These are phyloP conservation scores for Neurospora discreta DNA, from an alignment of 495 filamentous ascomycete species.

Conservation along the genomic window DNA sequence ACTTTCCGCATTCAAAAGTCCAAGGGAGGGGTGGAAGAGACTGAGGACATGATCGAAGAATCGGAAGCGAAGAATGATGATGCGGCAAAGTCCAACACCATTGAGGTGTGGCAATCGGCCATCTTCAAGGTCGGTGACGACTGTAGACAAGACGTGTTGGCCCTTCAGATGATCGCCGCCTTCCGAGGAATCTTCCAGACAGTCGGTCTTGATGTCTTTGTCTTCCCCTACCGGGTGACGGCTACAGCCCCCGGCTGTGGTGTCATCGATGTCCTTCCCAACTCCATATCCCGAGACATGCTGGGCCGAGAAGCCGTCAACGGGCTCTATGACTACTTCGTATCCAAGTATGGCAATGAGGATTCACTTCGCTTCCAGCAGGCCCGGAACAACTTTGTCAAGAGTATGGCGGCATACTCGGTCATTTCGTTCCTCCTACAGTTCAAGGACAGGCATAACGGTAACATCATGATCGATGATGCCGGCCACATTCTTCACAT, in stretches of 20 bases:
- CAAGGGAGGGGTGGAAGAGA: slow-evolving; percentile 36
- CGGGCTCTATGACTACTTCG: slow-evolving; percentile 94
- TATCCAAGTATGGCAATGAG: slow-evolving; percentile 92
- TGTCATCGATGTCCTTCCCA: slow-evolving; percentile 94
- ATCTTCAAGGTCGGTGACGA: slow-evolving; percentile 99
- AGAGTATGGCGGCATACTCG: slow-evolving; percentile 99
- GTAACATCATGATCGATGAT: slow-evolving; percentile 99
- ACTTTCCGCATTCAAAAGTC: slow-evolving; percentile 92
- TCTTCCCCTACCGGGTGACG: slow-evolving; percentile 94
- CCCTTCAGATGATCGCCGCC: slow-evolving; percentile 92
- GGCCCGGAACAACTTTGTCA: slow-evolving; percentile 93
- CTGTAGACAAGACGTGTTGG: slow-evolving; percentile 92
- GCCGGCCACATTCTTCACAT: slow-evolving; percentile 97
- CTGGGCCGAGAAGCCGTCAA: slow-evolving; percentile 95
- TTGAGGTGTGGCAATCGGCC: slow-evolving; percentile 95
- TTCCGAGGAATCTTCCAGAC: slow-evolving; percentile 93
- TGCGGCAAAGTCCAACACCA: slow-evolving; percentile 37
- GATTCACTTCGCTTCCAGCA: slow-evolving; percentile 91
- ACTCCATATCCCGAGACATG: slow-evolving; percentile 98
- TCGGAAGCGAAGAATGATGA: slow-evolving; percentile 23
- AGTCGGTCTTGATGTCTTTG: slow-evolving; percentile 90
- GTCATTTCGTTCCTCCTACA: slow-evolving; percentile 93
- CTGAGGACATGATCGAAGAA: slow-evolving; percentile 34
- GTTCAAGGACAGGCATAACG: slow-evolving; percentile 98
- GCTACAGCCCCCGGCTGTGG: slow-evolving; percentile 98